phyloP scores from a whole-genome alignment of 352 stramenopile species.

The Phytophthora europaea region DNA sequence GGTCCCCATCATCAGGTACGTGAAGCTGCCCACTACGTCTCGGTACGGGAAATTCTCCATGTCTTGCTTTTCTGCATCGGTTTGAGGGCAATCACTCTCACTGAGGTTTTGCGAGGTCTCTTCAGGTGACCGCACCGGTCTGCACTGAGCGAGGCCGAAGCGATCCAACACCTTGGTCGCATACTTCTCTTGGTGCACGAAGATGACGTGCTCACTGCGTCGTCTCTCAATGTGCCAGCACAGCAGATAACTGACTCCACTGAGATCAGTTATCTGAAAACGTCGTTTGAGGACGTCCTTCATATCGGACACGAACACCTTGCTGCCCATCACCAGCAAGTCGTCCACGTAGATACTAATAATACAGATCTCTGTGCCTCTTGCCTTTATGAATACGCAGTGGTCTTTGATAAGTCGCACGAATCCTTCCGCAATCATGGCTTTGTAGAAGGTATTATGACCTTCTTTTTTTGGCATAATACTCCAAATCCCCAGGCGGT shows the following conservation, averaged over 20 bases:
- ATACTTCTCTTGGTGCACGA: conserved; percentile 30
- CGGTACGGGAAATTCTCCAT: no score
- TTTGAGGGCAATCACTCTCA: no score
- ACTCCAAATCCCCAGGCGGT: neutral
- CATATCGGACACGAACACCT: neutral
- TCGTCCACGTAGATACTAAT: conserved; percentile 20
- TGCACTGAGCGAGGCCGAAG: conserved; percentile 4
- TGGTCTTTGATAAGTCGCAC: conserved; percentile 18
- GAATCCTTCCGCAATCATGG: conserved; percentile 4
- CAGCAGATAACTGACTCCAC: conserved; percentile 18
- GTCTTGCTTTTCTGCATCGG: no score
- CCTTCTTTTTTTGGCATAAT: no score
- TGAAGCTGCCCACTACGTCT: no score
- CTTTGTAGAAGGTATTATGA: conserved; percentile 11
- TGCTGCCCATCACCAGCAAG: conserved; percentile 12
- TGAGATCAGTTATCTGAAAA: neutral
- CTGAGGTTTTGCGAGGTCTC: no score
- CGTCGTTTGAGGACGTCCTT: no score
- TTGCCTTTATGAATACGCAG: conserved; percentile 7
- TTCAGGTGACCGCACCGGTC: no score
- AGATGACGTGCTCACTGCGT: conserved; percentile 11
- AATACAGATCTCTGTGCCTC: conserved; percentile 7
- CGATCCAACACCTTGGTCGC: conserved; percentile 25
- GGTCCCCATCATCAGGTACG: no score
- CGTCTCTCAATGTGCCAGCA: conserved; percentile 19